Conservation (phyloP, 2,329 filamentous ascomycete genomes). For the Parastagonospora avenae region DNA sequence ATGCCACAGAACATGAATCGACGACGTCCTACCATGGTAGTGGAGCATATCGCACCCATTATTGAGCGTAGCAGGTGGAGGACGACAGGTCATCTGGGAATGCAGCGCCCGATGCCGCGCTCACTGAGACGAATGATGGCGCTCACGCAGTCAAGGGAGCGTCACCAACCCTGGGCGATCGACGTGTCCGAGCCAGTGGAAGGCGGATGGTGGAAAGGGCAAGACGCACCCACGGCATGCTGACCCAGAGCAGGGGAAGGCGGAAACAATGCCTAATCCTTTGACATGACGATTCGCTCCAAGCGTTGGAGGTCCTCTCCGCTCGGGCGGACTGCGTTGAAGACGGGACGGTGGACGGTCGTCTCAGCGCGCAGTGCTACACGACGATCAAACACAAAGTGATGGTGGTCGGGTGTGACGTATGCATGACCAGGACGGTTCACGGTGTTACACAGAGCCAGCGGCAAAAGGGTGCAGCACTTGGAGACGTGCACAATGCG, state of each 20-base stretch:
- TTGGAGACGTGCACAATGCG: background rate
- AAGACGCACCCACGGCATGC: too few relatives aligned
- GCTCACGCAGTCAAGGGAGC: background rate
- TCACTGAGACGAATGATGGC: background rate
- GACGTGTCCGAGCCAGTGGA: background rate
- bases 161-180: conserved; percentile 1
- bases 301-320: conserved; percentile 13
- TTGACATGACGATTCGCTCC: conserved; percentile 10
- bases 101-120: background rate
- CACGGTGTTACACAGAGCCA: background rate
- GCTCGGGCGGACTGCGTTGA: conserved; percentile 13
- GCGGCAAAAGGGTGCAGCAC: background rate
- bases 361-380: conserved; percentile 12
- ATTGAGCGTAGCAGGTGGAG: background rate
- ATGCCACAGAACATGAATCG: background rate
- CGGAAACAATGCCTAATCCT: conserved; percentile 1
- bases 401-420: background rate
- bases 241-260: background rate
- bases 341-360: conserved; percentile 16
- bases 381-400: conserved; percentile 27
- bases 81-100: background rate
- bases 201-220: background rate
- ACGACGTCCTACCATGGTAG: too few relatives aligned
- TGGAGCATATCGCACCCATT: too few relatives aligned
- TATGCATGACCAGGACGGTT: background rate